Percentiles rank a stretch among this genome's conserved stretches.
These are phyloP conservation scores for Ziziphus jujuba DNA, from an alignment of 306 rosid species.

Conservation along the genomic window DNA sequence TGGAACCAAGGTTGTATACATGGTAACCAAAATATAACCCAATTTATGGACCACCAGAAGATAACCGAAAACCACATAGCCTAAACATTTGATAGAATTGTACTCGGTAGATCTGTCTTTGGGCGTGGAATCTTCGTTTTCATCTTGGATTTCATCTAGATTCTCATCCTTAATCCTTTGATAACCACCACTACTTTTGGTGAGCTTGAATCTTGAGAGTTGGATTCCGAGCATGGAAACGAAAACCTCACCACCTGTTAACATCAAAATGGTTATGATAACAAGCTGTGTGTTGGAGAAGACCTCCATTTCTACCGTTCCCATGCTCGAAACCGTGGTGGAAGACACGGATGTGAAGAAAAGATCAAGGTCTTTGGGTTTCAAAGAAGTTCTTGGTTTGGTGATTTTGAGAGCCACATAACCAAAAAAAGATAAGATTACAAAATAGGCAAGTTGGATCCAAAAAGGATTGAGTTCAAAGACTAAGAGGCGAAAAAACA, in stretches of 20 bases:
- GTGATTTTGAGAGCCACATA: neutral
- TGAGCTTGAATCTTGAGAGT: constrained; percentile 2
- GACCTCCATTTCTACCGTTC: constrained; percentile 59
- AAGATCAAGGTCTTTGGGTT: constrained; percentile 27
- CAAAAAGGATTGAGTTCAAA: neutral
- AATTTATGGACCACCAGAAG: constrained; percentile 27
- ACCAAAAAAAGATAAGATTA: neutral
- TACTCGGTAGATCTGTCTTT: constrained; percentile 9
- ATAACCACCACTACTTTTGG: too few species aligned
- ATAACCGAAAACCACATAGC: constrained; percentile 47
- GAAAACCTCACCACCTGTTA: constrained; percentile 64
- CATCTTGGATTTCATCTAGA: too few species aligned
- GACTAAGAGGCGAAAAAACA: too few species aligned
- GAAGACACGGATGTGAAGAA: constrained; percentile 81
- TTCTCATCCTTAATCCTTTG: constrained; percentile 26
- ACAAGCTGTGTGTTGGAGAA: constrained; percentile 52
- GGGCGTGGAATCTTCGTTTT: neutral
- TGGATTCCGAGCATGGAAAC: constrained; percentile 52
- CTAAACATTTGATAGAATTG: constrained; percentile 31
- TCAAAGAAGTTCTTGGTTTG: neutral
- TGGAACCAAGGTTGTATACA: constrained; percentile 35
- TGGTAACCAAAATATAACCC: constrained; percentile 26
- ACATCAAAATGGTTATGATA: constrained; percentile 54
- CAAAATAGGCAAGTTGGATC: neutral
- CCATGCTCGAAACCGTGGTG: constrained; percentile 73